Evolutionary conservation across 129 eudicot species (phyloP).

Genomic region (Apium graveolens): DNA sequence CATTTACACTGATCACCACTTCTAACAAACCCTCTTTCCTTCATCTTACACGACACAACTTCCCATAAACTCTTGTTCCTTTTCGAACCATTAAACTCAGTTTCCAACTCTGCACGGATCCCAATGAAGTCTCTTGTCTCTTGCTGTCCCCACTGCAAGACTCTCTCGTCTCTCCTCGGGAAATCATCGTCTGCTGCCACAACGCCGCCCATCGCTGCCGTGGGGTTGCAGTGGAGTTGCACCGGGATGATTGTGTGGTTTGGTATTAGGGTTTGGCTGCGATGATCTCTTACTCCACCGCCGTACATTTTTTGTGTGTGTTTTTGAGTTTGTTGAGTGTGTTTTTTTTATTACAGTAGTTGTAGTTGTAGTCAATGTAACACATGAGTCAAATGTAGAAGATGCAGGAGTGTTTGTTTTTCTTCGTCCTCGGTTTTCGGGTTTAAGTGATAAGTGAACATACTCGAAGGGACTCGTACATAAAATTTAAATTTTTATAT

Average conservation of each 20-base stretch:
- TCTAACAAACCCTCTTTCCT: constrained; percentile 55
- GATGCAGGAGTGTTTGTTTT: not conserved
- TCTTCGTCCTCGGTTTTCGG: not conserved
- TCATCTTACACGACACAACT: constrained; percentile 47
- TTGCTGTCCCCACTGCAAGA: constrained; percentile 56
- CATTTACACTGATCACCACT: constrained; percentile 64
- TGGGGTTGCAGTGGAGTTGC: constrained; percentile 8
- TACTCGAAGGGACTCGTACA: too few species aligned
- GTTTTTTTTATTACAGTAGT: not conserved
- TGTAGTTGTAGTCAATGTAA: not conserved
- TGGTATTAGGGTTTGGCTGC: constrained; percentile 28
- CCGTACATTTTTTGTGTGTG: constrained; percentile 2
- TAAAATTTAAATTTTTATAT: too few species aligned
- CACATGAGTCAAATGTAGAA: not conserved
- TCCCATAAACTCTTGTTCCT: constrained; percentile 65
- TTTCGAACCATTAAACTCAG: constrained; percentile 36
- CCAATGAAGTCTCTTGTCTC: constrained; percentile 60
- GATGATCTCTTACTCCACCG: constrained; percentile 17
- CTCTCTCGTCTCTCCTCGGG: constrained; percentile 47
- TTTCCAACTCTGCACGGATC: constrained; percentile 57
- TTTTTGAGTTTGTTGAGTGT: not conserved
- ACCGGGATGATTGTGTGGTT: constrained; percentile 31
- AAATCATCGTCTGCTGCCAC: constrained; percentile 19
- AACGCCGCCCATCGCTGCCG: constrained; percentile 13
- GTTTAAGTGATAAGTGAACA: not conserved